Percentiles rank a stretch among this genome's conserved stretches.
Conservation (phyloP, 1,284 basidiomycete species). For the Mycosarcoma mackinlayi region DNA sequence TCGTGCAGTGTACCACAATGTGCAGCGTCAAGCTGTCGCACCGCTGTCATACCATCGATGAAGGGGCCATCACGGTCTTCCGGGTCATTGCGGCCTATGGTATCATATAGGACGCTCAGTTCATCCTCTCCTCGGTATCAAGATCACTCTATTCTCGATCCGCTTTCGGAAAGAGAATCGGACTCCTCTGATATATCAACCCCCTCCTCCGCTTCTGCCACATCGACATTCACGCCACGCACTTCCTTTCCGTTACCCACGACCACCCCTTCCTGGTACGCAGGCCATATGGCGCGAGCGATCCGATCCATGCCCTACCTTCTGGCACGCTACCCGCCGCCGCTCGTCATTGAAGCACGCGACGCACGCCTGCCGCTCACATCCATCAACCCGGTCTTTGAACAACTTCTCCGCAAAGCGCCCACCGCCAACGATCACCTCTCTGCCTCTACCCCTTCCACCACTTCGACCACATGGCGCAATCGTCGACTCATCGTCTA, state of each 20-base stretch:
- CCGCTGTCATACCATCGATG: background rate
- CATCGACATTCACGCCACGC: slow-evolving; percentile 64
- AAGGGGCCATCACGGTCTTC: too few relatives aligned
- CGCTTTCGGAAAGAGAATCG: too few relatives aligned
- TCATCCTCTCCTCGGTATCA: too few relatives aligned
- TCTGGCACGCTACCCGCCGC: slow-evolving; percentile 76
- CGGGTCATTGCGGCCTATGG: too few relatives aligned
- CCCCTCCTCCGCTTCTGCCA: background rate
- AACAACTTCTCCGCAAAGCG: slow-evolving; percentile 58
- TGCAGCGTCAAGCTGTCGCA: background rate
- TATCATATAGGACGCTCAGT: too few relatives aligned
- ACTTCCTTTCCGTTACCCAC: slow-evolving; percentile 69
- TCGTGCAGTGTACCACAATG: background rate
- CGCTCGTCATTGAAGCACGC: slow-evolving; percentile 89
- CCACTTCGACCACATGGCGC: slow-evolving; percentile 38
- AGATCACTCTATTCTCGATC: too few relatives aligned
- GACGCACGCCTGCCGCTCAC: slow-evolving; percentile 93
- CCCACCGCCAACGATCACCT: slow-evolving; percentile 49
- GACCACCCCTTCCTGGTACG: slow-evolving; percentile 88
- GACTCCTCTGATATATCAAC: background rate
- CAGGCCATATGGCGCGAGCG: slow-evolving; percentile 83
- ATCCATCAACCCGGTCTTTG: slow-evolving; percentile 83
- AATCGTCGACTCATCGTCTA: slow-evolving; percentile 81
- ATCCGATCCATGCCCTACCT: slow-evolving; percentile 72
- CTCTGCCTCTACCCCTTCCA: background rate